A percentile compares a stretch with the other conserved stretches of the same genome.
phyloP scores from a whole-genome alignment of 306 rosid genomes.

The Cajanus cajan region DNA sequence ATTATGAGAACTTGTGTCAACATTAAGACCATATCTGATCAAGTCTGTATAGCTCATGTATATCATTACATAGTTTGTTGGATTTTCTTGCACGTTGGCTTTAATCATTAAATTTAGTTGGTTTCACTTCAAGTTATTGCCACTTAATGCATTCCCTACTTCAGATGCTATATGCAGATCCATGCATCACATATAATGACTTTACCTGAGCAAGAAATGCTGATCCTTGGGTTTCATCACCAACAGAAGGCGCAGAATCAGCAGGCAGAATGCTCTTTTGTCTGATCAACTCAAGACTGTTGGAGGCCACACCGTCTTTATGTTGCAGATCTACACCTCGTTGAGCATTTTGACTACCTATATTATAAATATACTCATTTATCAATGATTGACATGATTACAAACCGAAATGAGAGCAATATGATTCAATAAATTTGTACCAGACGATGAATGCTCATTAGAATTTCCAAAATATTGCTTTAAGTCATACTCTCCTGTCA shows the following conservation, averaged over 20 bases:
- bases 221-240: constrained; percentile 69
- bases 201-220: constrained; percentile 80
- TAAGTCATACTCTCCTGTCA: constrained; percentile 47
- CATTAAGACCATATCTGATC: constrained; percentile 7
- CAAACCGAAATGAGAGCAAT: constrained; percentile 18
- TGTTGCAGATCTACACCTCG: constrained; percentile 33
- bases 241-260: constrained; percentile 39
- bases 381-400: constrained; percentile 40
- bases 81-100: constrained; percentile 14
- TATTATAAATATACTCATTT: constrained; percentile 36
- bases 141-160: constrained; percentile 8
- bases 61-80: neutral
- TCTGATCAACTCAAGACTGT: constrained; percentile 37
- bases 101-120: neutral
- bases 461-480: constrained; percentile 38
- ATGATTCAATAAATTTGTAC: constrained; percentile 33
- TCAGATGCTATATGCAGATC: constrained; percentile 20
- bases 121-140: neutral
- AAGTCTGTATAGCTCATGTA: neutral
- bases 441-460: constrained; percentile 40
- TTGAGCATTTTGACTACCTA: constrained; percentile 45
- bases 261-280: constrained; percentile 37
- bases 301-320: constrained; percentile 37
- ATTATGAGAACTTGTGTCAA: constrained; percentile 20
- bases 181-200: constrained; percentile 18